These are phyloP conservation scores for Aschersonia sp. DNA, from an alignment of 2,329 filamentous ascomycete species.

Conservation along the genomic window DNA sequence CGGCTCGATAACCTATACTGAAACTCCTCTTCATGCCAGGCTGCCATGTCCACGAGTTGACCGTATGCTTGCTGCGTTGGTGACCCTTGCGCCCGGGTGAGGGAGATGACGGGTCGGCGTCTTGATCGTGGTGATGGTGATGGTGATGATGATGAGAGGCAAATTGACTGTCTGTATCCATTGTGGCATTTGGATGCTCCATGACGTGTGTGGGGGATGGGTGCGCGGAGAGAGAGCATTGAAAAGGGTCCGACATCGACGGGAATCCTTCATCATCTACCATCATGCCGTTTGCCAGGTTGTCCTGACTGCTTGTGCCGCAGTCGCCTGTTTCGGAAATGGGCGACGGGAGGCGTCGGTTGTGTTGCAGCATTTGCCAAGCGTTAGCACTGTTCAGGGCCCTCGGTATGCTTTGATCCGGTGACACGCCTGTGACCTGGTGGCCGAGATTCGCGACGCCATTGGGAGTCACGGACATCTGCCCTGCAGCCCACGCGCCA, in stretches of 20 bases:
- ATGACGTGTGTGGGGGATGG: conserved; percentile 19
- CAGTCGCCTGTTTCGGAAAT: conserved; percentile 41
- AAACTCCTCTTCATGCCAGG: conserved; percentile 55
- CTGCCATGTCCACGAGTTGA: conserved; percentile 46
- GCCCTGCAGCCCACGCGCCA: conserved; percentile 24
- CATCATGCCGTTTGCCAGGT: conserved; percentile 16
- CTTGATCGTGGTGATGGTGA: conserved; percentile 10
- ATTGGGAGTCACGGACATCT: conserved; percentile 17
- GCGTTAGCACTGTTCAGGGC: conserved; percentile 28
- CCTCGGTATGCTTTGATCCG: conserved; percentile 31
- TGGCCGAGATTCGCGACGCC: conserved; percentile 23
- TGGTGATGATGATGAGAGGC: conserved; percentile 4
- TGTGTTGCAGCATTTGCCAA: conserved; percentile 39
- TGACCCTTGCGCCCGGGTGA: conserved; percentile 40
- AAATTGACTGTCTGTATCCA: conserved; percentile 18
- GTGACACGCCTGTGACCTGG: conserved; percentile 22
- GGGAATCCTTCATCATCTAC: conserved; percentile 8
- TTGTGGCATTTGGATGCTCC: conserved; percentile 23
- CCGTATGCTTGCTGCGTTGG: conserved; percentile 41
- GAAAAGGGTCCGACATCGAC: conserved; percentile 6
- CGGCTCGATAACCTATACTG: conserved; percentile 63
- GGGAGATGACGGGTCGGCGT: conserved; percentile 24
- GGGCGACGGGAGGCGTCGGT: conserved; percentile 41
- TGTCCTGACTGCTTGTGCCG: conserved; percentile 21
- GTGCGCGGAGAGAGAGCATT: conserved; percentile 7